phyloP scores from a whole-genome alignment of 2,329 filamentous ascomycete genomes.

The Ophiostoma tasmaniense region DNA sequence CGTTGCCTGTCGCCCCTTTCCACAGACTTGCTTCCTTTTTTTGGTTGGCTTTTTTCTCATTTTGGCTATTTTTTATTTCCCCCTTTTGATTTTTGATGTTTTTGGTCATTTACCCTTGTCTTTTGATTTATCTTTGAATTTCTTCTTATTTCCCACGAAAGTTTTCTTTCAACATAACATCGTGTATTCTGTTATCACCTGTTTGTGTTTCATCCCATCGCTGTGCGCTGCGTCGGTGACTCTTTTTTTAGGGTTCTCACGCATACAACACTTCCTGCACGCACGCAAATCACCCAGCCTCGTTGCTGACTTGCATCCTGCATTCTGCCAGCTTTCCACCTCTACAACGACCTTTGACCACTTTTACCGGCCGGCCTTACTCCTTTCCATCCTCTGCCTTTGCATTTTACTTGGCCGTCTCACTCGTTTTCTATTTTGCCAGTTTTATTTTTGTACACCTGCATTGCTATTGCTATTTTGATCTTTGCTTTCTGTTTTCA shows the following conservation, averaged over 20 bases:
- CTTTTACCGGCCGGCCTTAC: not conserved
- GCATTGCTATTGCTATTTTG: not conserved
- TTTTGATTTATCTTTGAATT: not conserved
- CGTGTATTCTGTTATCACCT: not conserved
- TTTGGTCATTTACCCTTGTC: not conserved
- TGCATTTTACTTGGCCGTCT: not conserved
- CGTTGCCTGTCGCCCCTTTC: not conserved
- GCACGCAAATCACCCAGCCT: conserved; percentile 5
- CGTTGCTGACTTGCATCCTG: not conserved
- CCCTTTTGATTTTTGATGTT: not conserved
- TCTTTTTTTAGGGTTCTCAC: conserved; percentile 4
- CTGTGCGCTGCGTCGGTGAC: not conserved
- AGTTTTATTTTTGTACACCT: conserved; percentile 1
- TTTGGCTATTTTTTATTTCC: not conserved
- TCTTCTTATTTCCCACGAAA: too few relatives aligned
- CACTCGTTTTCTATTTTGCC: not conserved
- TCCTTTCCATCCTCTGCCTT: not conserved
- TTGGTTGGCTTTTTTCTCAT: not conserved
- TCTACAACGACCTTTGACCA: not conserved
- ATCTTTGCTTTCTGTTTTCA: not conserved
- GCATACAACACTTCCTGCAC: conserved; percentile 1
- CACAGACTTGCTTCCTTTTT: not conserved
- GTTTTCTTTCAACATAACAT: not conserved
- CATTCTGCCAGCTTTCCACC: not conserved
- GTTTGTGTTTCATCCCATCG: not conserved